Evolutionary conservation across 1,284 basidiomycete genomes (phyloP).

Genomic region (Ceratobasidium sp.): DNA sequence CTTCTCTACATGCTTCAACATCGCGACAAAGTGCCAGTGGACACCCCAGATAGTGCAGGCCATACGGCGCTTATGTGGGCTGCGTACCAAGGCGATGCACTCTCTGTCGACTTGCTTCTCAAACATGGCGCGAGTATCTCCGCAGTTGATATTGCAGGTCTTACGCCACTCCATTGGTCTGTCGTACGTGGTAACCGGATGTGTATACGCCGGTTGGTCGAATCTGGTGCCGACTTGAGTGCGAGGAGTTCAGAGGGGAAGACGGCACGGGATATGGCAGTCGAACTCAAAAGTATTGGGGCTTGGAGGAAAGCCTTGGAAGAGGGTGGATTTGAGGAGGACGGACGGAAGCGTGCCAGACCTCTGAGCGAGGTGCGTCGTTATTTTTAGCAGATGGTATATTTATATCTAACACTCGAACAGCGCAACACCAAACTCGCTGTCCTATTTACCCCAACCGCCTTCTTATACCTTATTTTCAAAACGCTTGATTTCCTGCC

Average conservation of each 20-base stretch:
- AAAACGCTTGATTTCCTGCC: conserved; percentile 81
- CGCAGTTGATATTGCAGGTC: conserved; percentile 78
- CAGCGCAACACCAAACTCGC: conserved; percentile 80
- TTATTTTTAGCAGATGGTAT: conserved; percentile 9
- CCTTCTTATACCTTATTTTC: conserved; percentile 85
- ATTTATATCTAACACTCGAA: conserved; percentile 4
- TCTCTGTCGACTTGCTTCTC: conserved; percentile 91
- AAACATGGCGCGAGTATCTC: conserved; percentile 85
- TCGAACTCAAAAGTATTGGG: conserved; percentile 87
- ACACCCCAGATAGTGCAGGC: conserved; percentile 77
- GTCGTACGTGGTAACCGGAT: conserved; percentile 92
- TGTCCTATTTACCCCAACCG: conserved; percentile 81
- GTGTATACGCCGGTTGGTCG: conserved; percentile 84
- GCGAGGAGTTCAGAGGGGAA: conserved; percentile 86
- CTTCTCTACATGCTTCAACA: conserved; percentile 92
- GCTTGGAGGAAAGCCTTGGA: conserved; percentile 89
- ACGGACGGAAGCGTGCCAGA: conserved; percentile 71
- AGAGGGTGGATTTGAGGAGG: conserved; percentile 81
- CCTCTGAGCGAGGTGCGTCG: conserved; percentile 71
- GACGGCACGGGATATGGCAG: conserved; percentile 93
- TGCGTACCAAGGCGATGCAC: conserved; percentile 96
- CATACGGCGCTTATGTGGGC: conserved; percentile 99
- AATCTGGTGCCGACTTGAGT: conserved; percentile 83
- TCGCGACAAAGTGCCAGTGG: conserved; percentile 74
- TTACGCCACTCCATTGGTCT: conserved; percentile 97